Conservation (phyloP, 192 early-diverging fungal genomes). For the Linnemannia exigua region DNA sequence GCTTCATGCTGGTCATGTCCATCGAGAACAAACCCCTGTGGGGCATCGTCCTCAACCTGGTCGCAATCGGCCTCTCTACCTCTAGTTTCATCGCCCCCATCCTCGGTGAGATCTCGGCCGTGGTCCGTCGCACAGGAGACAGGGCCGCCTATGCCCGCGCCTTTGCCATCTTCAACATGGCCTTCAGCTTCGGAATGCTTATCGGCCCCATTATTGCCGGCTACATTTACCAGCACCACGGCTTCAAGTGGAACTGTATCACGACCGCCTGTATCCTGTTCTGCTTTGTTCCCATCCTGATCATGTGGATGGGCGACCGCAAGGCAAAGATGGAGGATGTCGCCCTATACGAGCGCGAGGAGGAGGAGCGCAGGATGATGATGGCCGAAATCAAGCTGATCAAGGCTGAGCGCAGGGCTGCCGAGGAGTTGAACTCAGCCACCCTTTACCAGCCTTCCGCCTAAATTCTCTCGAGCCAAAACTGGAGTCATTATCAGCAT, state of each 20-base stretch:
- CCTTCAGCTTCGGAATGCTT: conserved; percentile 82
- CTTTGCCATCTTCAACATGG: conserved; percentile 83
- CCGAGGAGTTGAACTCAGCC: conserved; percentile 24
- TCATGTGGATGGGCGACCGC: conserved; percentile 48
- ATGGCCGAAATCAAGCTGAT: conserved; percentile 36
- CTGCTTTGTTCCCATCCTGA: conserved; percentile 37
- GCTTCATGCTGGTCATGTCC: conserved; percentile 57
- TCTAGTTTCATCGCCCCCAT: conserved; percentile 49
- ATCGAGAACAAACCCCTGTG: conserved; percentile 51
- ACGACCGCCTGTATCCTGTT: conserved; percentile 48
- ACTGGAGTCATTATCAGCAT: no score
- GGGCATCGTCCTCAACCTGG: conserved; percentile 38
- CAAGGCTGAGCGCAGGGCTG: conserved; percentile 41
- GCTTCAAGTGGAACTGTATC: conserved; percentile 51
- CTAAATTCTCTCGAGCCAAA: not conserved
- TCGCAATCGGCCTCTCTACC: conserved; percentile 47
- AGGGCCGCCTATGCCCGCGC: conserved; percentile 69
- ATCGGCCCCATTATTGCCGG: conserved; percentile 78
- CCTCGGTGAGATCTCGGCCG: conserved; percentile 50
- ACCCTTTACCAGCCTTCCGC: conserved; percentile 11
- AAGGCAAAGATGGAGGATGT: conserved; percentile 54
- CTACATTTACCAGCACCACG: conserved; percentile 36
- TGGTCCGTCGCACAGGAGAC: conserved; percentile 63
- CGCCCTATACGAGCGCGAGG: conserved; percentile 49
- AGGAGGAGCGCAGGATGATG: conserved; percentile 41